Percentiles rank a stretch among this genome's conserved stretches.
phyloP scores from a whole-genome alignment of 2,329 filamentous ascomycete species.

The Fusarium subtropicale region DNA sequence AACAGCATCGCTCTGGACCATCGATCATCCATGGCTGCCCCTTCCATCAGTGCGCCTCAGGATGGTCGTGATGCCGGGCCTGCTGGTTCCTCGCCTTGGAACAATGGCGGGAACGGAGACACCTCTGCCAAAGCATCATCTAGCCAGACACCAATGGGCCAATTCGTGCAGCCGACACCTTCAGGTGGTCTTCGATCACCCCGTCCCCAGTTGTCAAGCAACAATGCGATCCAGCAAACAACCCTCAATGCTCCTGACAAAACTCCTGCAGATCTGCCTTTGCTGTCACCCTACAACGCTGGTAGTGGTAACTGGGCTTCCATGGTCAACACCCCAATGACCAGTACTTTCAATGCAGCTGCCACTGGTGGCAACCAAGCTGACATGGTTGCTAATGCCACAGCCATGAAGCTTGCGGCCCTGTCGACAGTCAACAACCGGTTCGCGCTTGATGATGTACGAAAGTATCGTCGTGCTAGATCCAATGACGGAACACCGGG shows the following conservation, averaged over 20 bases:
- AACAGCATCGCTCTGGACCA: constrained; percentile 87
- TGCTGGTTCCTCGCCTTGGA: constrained; percentile 78
- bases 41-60: constrained; percentile 74
- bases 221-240: constrained; percentile 82
- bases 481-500: constrained; percentile 81
- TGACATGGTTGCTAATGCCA: constrained; percentile 98
- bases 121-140: constrained; percentile 76
- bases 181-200: constrained; percentile 83
- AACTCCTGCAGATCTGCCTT: constrained; percentile 75
- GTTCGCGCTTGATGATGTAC: constrained; percentile 94
- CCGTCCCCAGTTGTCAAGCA: constrained; percentile 74
- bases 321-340: constrained; percentile 98
- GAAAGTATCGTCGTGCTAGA: constrained; percentile 91
- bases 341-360: constrained; percentile 77
- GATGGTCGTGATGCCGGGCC: constrained; percentile 49
- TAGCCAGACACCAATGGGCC: constrained; percentile 88
- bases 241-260: constrained; percentile 79
- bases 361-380: constrained; percentile 75
- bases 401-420: constrained; percentile 97
- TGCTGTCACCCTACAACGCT: constrained; percentile 85
- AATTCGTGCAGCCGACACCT: constrained; percentile 86
- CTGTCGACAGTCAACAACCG: constrained; percentile 98
- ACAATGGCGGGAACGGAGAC: constrained; percentile 62
- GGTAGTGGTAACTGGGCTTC: constrained; percentile 96
- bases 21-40: constrained; percentile 78